Base-by-base conservation (phyloP, 192 early-diverging fungal species). In the Linderina pennispora region DNA sequence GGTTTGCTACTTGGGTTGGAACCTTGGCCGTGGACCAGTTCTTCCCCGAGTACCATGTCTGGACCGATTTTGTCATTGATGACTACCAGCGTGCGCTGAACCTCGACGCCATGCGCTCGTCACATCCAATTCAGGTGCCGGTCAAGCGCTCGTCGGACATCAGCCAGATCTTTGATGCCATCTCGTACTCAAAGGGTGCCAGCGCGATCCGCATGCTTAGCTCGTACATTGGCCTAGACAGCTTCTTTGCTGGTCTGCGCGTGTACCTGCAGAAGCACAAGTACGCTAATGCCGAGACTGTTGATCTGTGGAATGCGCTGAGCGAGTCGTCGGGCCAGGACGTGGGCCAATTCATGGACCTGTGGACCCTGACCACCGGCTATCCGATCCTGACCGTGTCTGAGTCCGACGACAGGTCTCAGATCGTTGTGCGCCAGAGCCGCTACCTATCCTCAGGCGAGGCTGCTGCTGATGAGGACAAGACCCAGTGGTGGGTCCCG, bases 121-220 rank as follows among this genome's bases (percentile, higher is more conserved):
- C n/a, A n/a, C n/a, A n/a, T n/a, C n/a, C n/a, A n/a, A n/a, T n/a
- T n/a, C n/a, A n/a, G n/a, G n/a, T n/a, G n/a, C n/a, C n/a, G n/a
- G n/a, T n/a, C n/a, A n/a, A n/a, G n/a, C n/a, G n/a, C n/a, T n/a
- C n/a, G n/a, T n/a, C n/a, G n/a, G n/a, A n/a, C n/a, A n/a, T n/a
- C n/a, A n/a, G n/a, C n/a, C n/a, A 89, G 55, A 89, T 89, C 45
- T 89, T 89, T 61, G 87, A 89, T 55, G 84, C 81, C 23, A 78
- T 88, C 52, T 78, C 66, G n/a, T 87, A 88, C 66, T 71, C 63
- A 50, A 89, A 89, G 47, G 86, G 86, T 15, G 85, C 83, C 0
- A 76, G 73, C 9, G 79, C 86, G 10, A 80, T 89, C 35, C 58
- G 86, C 34, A 86, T 88, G 85, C 60, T 89, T 7, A 65, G 62